Base-by-base conservation (phyloP, 2,329 filamentous ascomycete species). In the Fusarium sp. region DNA sequence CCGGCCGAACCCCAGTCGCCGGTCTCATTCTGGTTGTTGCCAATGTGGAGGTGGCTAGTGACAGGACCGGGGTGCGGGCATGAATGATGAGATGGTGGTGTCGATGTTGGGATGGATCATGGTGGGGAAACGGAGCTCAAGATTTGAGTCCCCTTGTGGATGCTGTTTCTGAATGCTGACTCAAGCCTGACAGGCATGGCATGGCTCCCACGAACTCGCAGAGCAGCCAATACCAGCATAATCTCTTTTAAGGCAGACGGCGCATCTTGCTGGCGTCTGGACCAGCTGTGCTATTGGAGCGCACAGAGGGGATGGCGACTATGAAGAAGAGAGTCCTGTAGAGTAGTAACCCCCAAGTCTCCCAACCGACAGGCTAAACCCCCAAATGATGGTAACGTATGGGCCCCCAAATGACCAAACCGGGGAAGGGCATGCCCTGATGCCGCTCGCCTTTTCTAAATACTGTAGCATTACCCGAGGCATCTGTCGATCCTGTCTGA, bases 41-140 rank as follows among this genome's bases (percentile, higher is more conserved):
- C 76, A 75, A 74, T 78, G 76, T 78, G 76, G 76, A 78, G 76
- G 76, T 78, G 76, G 76, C 76, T 77, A 78, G 76, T 78, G 76
- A 76, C 69, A 75, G 73, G 74, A 75, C 76, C 63, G 64, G 76
- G 76, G 76, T 73, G 57, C 58, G 64, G 63, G 69, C 75, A 77
- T 76, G 73, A 76, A 73, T 72, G 75, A 76, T 75, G 74, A 69
- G 66, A 75, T 74, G 74, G 74, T 77, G 76, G 76, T 77, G 76
- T 77, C 74, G 76, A 77, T 76, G 73, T 72, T 75, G 70, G 63
- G 71, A 73, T 72, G 63, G 70, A 73, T 59, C 70, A 65, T 63
- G 56, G 76, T 76, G 76, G 76, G 63, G 75, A 74, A 73, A 68
- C 65, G 74, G 66, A 77, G 74, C 59, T 73, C 57, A 59, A 73